A percentile compares a stretch with the other conserved stretches of the same genome.
phyloP scores from a whole-genome alignment of 2,329 filamentous ascomycete genomes.

The Hymenoscyphus fructigenus region DNA sequence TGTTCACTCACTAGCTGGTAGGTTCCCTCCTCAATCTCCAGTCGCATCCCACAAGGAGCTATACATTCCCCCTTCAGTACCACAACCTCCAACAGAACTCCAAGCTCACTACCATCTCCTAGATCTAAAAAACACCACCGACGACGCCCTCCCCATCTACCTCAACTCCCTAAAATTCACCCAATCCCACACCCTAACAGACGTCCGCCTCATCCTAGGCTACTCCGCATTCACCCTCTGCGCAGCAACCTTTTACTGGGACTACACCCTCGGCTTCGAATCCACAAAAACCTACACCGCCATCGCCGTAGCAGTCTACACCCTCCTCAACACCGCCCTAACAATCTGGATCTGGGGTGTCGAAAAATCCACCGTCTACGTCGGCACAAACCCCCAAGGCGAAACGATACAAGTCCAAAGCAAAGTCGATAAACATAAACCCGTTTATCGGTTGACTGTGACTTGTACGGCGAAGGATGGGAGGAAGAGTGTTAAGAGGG shows the following conservation, averaged over 20 bases:
- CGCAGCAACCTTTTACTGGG: slow-evolving; percentile 82
- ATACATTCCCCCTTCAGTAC: neutral
- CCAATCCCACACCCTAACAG: slow-evolving; percentile 77
- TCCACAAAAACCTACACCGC: slow-evolving; percentile 78
- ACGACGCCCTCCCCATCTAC: slow-evolving; percentile 93
- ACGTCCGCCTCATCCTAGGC: slow-evolving; percentile 80
- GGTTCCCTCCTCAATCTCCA: slow-evolving; percentile 3
- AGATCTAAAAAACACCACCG: slow-evolving; percentile 96
- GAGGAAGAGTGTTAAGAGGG: slow-evolving; percentile 17
- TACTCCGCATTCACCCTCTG: slow-evolving; percentile 80
- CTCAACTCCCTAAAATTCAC: slow-evolving; percentile 83
- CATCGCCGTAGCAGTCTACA: slow-evolving; percentile 76
- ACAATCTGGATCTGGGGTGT: slow-evolving; percentile 83
- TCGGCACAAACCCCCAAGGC: slow-evolving; percentile 66
- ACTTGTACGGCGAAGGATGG: slow-evolving; percentile 42
- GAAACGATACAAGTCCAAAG: slow-evolving; percentile 73
- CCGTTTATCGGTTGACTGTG: slow-evolving; percentile 75
- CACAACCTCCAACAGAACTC: neutral
- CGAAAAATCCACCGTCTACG: slow-evolving; percentile 80
- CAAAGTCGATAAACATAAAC: slow-evolving; percentile 74
- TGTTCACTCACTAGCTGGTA: slow-evolving; percentile 36
- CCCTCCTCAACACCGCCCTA: slow-evolving; percentile 72
- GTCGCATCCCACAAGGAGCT: neutral
- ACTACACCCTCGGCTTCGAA: slow-evolving; percentile 90
- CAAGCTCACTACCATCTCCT: slow-evolving; percentile 7